Evolutionary conservation across 768 basidiomycete genomes (phyloP).

Genomic region (Amanita rubescens): DNA sequence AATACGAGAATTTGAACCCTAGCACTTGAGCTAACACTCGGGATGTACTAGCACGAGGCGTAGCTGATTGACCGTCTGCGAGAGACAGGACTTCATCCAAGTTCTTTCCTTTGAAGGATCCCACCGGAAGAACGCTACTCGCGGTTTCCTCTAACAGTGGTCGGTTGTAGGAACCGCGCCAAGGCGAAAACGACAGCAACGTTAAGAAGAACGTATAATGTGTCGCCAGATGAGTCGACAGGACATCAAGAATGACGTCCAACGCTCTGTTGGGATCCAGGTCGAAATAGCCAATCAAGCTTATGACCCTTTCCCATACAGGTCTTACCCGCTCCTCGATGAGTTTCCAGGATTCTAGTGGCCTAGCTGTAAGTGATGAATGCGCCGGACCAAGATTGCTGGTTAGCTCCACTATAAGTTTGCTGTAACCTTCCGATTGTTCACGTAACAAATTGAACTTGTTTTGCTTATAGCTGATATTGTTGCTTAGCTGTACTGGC

Average conservation of each 20-base stretch:
- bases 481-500: slow-evolving; percentile 3
- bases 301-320: slow-evolving; percentile 80
- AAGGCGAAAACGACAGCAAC: slow-evolving; percentile 80
- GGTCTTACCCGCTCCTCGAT: slow-evolving; percentile 60
- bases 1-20: slow-evolving; percentile 95
- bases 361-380: slow-evolving; percentile 55
- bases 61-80: slow-evolving; percentile 34
- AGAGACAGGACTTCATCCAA: slow-evolving; percentile 60
- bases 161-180: slow-evolving; percentile 52
- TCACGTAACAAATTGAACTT: slow-evolving; percentile 97
- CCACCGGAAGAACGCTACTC: slow-evolving; percentile 29
- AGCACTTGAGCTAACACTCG: slow-evolving; percentile 83
- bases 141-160: slow-evolving; percentile 27
- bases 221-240: slow-evolving; percentile 71
- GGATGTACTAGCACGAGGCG: slow-evolving; percentile 21
- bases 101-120: slow-evolving; percentile 46
- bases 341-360: slow-evolving; percentile 47
- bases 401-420: slow-evolving; percentile 79
- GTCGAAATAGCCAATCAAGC: slow-evolving; percentile 93
- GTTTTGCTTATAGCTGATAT: slow-evolving; percentile 87
- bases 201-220: slow-evolving; percentile 89
- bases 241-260: slow-evolving; percentile 88
- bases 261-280: slow-evolving; percentile 91
- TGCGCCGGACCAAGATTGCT: slow-evolving; percentile 72
- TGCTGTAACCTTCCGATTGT: slow-evolving; percentile 96